Conservation (phyloP, 164 flowering plant genomes). For the Magnolia kwangsiensis region DNA sequence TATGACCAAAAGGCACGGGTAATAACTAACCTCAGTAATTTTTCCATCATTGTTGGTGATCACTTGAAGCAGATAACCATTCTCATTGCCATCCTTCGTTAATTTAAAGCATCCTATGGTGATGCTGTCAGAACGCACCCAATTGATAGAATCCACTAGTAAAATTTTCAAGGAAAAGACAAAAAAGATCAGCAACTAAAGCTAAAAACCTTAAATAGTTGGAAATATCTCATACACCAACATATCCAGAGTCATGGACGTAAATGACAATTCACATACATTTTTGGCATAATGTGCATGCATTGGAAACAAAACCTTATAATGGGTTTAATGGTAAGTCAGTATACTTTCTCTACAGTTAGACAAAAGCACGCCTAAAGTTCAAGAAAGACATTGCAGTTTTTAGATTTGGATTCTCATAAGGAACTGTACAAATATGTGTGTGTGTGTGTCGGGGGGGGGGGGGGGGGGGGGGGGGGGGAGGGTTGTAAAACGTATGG, state of each 20-base stretch:
- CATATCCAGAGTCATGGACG: neutral
- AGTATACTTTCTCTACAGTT: too few species aligned
- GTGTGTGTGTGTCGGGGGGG: neutral
- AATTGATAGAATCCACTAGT: constrained; percentile 81
- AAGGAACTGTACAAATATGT: too few species aligned
- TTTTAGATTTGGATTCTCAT: too few species aligned
- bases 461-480: neutral
- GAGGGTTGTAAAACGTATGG: too few species aligned
- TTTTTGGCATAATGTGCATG: too few species aligned
- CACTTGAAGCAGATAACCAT: constrained; percentile 65
- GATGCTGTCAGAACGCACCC: constrained; percentile 79
- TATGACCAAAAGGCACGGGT: neutral
- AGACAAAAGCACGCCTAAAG: too few species aligned
- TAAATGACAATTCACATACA: too few species aligned
- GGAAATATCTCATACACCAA: neutral
- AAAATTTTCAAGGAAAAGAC: constrained; percentile 9
- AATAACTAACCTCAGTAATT: constrained; percentile 57
- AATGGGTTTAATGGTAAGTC: too few species aligned
- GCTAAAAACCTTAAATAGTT: neutral
- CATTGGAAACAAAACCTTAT: too few species aligned
- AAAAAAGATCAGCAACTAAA: neutral
- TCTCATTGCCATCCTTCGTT: constrained; percentile 57
- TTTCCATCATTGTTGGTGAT: constrained; percentile 47
- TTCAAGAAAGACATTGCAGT: too few species aligned
- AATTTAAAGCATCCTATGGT: constrained; percentile 64